phyloP scores from a whole-genome alignment of 257 asterid species.

The Agastache rugosa region DNA sequence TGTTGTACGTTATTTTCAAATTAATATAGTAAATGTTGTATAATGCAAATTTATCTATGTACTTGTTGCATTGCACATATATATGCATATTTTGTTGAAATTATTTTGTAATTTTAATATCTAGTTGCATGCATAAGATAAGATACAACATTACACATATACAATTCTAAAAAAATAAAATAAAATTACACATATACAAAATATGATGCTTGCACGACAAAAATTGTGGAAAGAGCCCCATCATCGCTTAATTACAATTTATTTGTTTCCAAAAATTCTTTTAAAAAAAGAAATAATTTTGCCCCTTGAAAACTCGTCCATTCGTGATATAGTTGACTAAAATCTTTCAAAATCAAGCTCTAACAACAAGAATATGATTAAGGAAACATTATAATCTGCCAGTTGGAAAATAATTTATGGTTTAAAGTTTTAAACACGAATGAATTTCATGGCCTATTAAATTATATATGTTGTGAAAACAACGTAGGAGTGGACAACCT shows the following conservation, averaged over 20 bases:
- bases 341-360: constrained; percentile 1
- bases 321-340: constrained; percentile 25
- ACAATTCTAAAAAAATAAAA: no score
- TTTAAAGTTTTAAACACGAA: not conserved
- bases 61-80: no score
- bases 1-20: not conserved
- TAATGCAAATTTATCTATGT: no score
- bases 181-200: no score
- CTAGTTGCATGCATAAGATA: not conserved
- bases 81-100: no score
- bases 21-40: not conserved
- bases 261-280: not conserved
- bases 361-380: not conserved
- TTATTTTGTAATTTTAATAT: no score
- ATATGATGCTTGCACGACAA: not conserved
- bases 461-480: constrained; percentile 3
- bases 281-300: not conserved
- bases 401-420: not conserved
- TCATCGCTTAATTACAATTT: not conserved
- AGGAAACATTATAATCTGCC: not conserved
- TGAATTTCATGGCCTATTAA: constrained; percentile 18
- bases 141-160: not conserved
- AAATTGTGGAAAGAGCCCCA: not conserved
- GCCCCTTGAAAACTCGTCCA: not conserved
- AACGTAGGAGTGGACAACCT: constrained; percentile 24